Base-by-base conservation (phyloP, 768 basidiomycete genomes). In the Termitomyces eurrhizus region DNA sequence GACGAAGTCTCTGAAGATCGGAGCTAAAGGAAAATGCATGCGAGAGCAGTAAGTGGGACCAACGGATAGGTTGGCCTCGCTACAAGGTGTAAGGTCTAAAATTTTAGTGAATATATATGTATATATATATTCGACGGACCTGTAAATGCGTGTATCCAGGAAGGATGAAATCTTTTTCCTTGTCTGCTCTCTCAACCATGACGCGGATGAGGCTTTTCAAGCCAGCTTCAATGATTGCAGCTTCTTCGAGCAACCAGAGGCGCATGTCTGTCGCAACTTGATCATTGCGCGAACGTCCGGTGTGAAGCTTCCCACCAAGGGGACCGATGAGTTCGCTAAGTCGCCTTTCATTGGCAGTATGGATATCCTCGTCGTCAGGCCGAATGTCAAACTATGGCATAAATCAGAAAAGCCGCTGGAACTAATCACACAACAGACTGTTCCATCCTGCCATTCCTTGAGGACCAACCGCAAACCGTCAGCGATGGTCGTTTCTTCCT, bases 221-320 rank as follows among this genome's bases (percentile, higher is more conserved):
- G 60, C 86, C 79, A 48, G 76, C 67, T 70, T 90, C 85, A 52
- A 95, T 80, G 42, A 83, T 82, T 39, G 75, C 71, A 21, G 90
- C 87, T 69, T 96, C 84, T 49, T 89, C 85, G 24, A 97, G 79
- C 21, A 99, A 82, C 97, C 97, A 99, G 13, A 99, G 75, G 35
- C 97, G 88, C 90, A 98, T 92, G 71, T 99, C 97, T 1, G 97
- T 99, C 4, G 96, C 95, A 62, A 98, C 96, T 72, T 99, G 97
- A 71, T 99, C 97, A 73, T 99, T 99, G 57, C 97, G 84, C 54
- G 94, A 96, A 61, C 97, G 86, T 33, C 97, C 97, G 0, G 97
- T 99, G 71, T 99, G 97, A 46, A 99, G 80, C 74, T 98, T 99
- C 3, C 97, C 97, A 6, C 93, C 95, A 16, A 93, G 83, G 14